These are phyloP conservation scores for Kluyveromyces dobzhanskii DNA, from an alignment of 805 yeast species.

Conservation along the genomic window DNA sequence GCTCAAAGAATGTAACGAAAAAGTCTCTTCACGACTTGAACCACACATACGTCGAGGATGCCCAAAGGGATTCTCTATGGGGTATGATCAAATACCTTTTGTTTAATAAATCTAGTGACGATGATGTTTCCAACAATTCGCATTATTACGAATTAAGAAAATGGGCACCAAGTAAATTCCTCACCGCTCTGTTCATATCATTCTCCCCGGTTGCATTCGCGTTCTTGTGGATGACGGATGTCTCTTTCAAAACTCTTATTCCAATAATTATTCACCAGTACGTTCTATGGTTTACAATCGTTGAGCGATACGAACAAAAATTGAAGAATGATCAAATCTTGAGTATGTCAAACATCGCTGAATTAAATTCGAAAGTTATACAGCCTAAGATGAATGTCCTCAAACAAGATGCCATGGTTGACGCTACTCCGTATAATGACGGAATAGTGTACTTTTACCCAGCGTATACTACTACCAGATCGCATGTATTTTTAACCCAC, in stretches of 20 bases:
- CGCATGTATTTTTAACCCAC: constrained; percentile 44
- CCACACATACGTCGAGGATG: constrained; percentile 15
- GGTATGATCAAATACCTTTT: constrained; percentile 15
- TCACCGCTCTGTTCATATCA: constrained; percentile 40
- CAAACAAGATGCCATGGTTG: constrained; percentile 53
- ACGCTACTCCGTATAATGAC: constrained; percentile 38
- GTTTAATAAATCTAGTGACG: constrained; percentile 7
- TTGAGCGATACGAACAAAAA: constrained; percentile 38
- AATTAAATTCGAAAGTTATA: constrained; percentile 55
- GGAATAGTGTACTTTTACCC: constrained; percentile 26
- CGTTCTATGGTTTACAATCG: constrained; percentile 33
- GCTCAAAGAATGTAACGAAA: constrained; percentile 15
- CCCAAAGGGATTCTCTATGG: constrained; percentile 16
- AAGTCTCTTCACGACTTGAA: constrained; percentile 14
- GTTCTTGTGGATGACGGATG: constrained; percentile 33
- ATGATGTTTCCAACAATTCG: constrained; percentile 19
- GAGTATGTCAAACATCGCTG: constrained; percentile 51
- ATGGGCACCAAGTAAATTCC: constrained; percentile 62
- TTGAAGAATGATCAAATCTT: constrained; percentile 53
- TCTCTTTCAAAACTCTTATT: constrained; percentile 31
- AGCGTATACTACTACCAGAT: constrained; percentile 20
- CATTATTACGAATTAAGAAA: constrained; percentile 48
- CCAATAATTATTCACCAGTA: constrained; percentile 32
- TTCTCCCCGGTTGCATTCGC: constrained; percentile 52
- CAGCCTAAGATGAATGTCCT: constrained; percentile 45